Percentiles rank a stretch among this genome's conserved stretches.
phyloP scores from a whole-genome alignment of 1,139 yeast genomes.

The Yamadazyma jaroonii region DNA sequence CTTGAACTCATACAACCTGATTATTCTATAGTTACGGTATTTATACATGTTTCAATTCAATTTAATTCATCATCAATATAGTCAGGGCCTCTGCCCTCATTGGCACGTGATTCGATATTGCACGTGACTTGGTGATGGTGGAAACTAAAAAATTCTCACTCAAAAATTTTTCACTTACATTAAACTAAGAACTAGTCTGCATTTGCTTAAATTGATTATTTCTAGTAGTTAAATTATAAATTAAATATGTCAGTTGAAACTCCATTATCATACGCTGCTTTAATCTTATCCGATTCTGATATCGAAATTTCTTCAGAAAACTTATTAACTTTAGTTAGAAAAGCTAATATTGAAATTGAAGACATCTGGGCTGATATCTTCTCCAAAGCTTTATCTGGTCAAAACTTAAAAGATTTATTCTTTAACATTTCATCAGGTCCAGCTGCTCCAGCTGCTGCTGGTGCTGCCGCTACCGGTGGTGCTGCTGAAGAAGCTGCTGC shows the following conservation, averaged over 20 bases:
- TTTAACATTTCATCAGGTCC: slow-evolving; percentile 77
- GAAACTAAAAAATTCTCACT: slow-evolving; percentile 1
- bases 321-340: slow-evolving; percentile 60
- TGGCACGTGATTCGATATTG: not conserved
- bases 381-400: slow-evolving; percentile 78
- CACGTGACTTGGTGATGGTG: slow-evolving; percentile 1
- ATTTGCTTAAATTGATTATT: slow-evolving; percentile 45
- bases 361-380: slow-evolving; percentile 78
- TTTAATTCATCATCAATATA: no score
- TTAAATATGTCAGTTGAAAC: slow-evolving; percentile 72
- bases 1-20: no score
- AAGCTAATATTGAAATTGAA: slow-evolving; percentile 49
- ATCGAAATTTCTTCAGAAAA: slow-evolving; percentile 76
- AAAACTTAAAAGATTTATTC: slow-evolving; percentile 73
- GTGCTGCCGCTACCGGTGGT: slow-evolving; percentile 56
- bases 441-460: slow-evolving; percentile 58
- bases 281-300: slow-evolving; percentile 83
- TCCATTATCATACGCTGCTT: slow-evolving; percentile 84
- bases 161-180: slow-evolving; percentile 4
- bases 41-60: no score
- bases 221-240: slow-evolving; percentile 32
- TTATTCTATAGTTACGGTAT: no score
- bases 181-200: slow-evolving; percentile 70
- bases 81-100: not conserved
- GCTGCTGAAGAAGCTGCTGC: slow-evolving; percentile 57